These are phyloP conservation scores for Skeletonema tropicum DNA, from an alignment of 108 stramenopile genomes.

Conservation along the genomic window DNA sequence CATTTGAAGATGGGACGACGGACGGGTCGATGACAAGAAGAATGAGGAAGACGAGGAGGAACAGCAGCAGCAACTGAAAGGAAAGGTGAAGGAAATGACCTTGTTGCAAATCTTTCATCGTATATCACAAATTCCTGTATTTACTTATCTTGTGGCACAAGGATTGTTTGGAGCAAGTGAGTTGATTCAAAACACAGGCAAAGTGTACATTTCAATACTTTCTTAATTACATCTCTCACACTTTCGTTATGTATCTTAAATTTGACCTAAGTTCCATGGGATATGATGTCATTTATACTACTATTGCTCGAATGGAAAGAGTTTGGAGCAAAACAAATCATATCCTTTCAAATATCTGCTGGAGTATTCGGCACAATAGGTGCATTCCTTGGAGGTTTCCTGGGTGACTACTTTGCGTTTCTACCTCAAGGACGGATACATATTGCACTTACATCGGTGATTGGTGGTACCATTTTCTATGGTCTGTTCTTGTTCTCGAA, in stretches of 20 bases:
- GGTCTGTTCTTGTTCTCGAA: constrained; percentile 53
- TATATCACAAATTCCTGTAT: constrained; percentile 50
- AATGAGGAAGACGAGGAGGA: constrained; percentile 6
- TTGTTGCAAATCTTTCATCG: constrained; percentile 47
- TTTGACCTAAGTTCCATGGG: constrained; percentile 38
- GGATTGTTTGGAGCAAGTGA: constrained; percentile 16
- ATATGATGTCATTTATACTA: constrained; percentile 62
- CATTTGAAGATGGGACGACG: constrained; percentile 10
- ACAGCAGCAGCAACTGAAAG: constrained; percentile 2
- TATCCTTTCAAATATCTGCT: constrained; percentile 46
- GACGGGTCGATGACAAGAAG: too few relatives aligned
- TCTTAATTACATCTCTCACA: too few relatives aligned
- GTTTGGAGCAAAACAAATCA: constrained; percentile 55
- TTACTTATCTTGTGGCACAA: constrained; percentile 57
- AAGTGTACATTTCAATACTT: constrained; percentile 41
- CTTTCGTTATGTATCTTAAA: too few relatives aligned
- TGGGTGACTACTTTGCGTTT: constrained; percentile 49
- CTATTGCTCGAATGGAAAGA: constrained; percentile 60
- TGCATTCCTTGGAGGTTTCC: constrained; percentile 48
- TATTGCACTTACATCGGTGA: constrained; percentile 41
- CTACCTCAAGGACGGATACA: constrained; percentile 42
- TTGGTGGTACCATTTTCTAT: constrained; percentile 53
- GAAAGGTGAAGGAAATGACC: constrained; percentile 25
- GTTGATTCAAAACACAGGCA: too few relatives aligned
- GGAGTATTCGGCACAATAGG: constrained; percentile 46